Conservation (phyloP, 805 yeast species). For the Candida vaughaniae region DNA sequence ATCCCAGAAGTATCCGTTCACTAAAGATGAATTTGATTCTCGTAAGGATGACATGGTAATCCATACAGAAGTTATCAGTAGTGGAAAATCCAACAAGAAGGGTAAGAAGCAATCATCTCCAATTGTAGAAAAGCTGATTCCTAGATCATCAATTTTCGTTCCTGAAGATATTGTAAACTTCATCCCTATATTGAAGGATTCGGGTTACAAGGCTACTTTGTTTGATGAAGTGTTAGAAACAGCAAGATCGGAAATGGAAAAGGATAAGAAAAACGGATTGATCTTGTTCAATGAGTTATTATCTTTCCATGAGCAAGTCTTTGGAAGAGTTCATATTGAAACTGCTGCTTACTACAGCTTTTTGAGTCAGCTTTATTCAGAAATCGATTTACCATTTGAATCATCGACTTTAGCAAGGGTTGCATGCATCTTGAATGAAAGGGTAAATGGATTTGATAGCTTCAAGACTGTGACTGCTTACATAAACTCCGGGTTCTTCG, state of each 20-base stretch:
- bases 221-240: slow-evolving; percentile 76
- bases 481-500: slow-evolving; percentile 73
- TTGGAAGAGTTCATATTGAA: slow-evolving; percentile 76
- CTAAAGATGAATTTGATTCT: slow-evolving; percentile 39
- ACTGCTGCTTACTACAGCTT: slow-evolving; percentile 69
- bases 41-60: slow-evolving; percentile 19
- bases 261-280: slow-evolving; percentile 56
- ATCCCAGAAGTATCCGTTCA: slow-evolving; percentile 49
- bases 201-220: slow-evolving; percentile 62
- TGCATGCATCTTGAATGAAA: slow-evolving; percentile 72
- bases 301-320: slow-evolving; percentile 74
- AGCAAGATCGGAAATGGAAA: slow-evolving; percentile 47
- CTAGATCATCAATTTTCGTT: slow-evolving; percentile 45
- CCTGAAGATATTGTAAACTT: slow-evolving; percentile 65
- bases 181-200: slow-evolving; percentile 73
- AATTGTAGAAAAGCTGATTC: slow-evolving; percentile 12
- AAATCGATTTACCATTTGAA: slow-evolving; percentile 51
- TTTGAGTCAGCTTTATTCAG: slow-evolving; percentile 66
- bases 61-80: slow-evolving; percentile 9
- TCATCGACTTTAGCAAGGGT: slow-evolving; percentile 67
- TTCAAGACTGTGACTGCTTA: slow-evolving; percentile 70
- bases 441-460: slow-evolving; percentile 79
- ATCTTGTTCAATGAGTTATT: slow-evolving; percentile 66
- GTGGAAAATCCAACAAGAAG: slow-evolving; percentile 34
- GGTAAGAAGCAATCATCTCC: slow-evolving; percentile 18